These are phyloP conservation scores for Boletus reticulatus DNA, from an alignment of 768 basidiomycete genomes.

Conservation along the genomic window DNA sequence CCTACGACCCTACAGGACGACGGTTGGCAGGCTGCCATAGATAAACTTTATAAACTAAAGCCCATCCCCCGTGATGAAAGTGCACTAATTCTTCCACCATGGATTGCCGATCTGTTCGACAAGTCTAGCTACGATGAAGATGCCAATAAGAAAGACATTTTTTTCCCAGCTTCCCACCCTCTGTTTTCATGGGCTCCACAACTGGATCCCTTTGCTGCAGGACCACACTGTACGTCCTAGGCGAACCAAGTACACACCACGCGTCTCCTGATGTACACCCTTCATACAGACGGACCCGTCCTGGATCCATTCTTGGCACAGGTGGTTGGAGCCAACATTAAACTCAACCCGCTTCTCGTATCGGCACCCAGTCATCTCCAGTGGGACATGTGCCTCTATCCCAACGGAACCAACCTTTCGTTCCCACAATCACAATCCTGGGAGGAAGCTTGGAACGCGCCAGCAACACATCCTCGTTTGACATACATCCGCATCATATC, in stretches of 20 bases:
- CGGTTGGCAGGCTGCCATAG: too few relatives aligned
- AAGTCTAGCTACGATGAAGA: too few relatives aligned
- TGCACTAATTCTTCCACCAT: too few relatives aligned
- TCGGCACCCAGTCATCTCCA: conserved; percentile 39
- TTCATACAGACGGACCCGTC: conserved; percentile 61
- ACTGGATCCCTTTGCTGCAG: conserved; percentile 37
- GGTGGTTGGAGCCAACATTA: conserved; percentile 45
- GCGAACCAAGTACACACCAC: neutral
- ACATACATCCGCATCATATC: conserved; percentile 51
- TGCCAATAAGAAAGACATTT: too few relatives aligned
- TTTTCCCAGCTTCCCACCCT: too few relatives aligned
- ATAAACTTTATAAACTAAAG: too few relatives aligned
- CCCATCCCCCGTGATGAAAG: too few relatives aligned
- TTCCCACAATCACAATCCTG: conserved; percentile 66
- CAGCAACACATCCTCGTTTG: conserved; percentile 65
- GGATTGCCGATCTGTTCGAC: too few relatives aligned
- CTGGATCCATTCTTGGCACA: conserved; percentile 57
- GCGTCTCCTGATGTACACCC: conserved; percentile 10
- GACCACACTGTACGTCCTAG: conserved; percentile 39
- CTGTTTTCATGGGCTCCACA: too few relatives aligned
- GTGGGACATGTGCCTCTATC: conserved; percentile 73
- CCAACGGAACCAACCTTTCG: conserved; percentile 51
- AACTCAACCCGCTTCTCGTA: conserved; percentile 60
- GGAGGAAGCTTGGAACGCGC: conserved; percentile 61
- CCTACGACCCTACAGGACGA: too few relatives aligned